Evolutionary conservation across 179 eudicot genomes (phyloP).

Genomic region (Beta lomatogona): DNA sequence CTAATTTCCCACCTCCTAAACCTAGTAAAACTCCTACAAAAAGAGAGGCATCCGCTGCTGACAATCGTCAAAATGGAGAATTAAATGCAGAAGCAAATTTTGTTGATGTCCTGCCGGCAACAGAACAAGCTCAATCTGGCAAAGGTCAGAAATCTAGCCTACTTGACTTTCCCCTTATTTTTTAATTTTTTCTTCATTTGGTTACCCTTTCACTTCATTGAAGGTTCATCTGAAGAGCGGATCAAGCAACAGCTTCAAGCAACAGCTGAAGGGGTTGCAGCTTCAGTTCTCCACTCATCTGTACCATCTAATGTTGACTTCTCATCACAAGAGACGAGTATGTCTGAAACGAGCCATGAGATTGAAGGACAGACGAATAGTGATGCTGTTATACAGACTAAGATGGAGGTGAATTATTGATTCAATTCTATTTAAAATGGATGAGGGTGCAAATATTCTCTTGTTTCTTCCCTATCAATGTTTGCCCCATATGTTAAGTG

Average conservation of each 20-base stretch:
- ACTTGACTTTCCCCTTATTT: background rate
- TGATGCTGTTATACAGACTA: constrained; percentile 51
- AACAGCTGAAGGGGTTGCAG: constrained; percentile 96
- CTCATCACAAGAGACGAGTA: constrained; percentile 36
- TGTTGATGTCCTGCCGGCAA: constrained; percentile 40
- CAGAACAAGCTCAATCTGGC: constrained; percentile 42
- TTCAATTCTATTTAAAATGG: background rate
- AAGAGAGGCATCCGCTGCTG: constrained; percentile 50
- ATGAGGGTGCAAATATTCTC: background rate
- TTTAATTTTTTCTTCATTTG: background rate
- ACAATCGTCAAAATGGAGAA: constrained; percentile 48
- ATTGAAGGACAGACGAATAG: constrained; percentile 41
- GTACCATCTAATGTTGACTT: constrained; percentile 50
- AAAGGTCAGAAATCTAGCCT: constrained; percentile 47
- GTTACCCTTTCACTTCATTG: constrained; percentile 21
- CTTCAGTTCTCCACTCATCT: constrained; percentile 78
- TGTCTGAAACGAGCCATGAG: constrained; percentile 37
- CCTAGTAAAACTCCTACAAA: constrained; percentile 55
- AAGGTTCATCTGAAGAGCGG: constrained; percentile 79
- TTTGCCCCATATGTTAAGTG: background rate
- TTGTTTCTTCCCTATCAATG: background rate
- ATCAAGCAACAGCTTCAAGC: constrained; percentile 91
- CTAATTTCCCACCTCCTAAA: constrained; percentile 79
- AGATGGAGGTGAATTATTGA: constrained; percentile 54
- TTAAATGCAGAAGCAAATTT: constrained; percentile 35